Evolutionary conservation across 23 red algal genomes (phyloP), one percentile per base, ranked within the genome.

Genomic region (Gracilariopsis chorda): DNA sequence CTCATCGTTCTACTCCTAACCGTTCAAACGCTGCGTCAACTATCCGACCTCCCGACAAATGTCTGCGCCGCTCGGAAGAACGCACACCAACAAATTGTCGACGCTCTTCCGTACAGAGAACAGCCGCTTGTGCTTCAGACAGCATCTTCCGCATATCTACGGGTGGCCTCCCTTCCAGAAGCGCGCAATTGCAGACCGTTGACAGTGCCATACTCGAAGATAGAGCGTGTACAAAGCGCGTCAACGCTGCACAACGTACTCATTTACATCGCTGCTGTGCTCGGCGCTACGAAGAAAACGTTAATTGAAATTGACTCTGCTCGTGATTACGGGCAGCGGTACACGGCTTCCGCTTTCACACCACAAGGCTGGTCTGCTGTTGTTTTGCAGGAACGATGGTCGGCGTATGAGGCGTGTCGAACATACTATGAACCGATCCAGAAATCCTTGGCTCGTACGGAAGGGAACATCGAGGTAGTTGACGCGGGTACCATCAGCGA

Each of bases 281-380:
- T 52, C 2, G 72, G 72, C 21, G 43, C 72, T 16, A 78, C 72
- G 28, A 48, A 53, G 48, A 48, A 53, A 17, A 35, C 43, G 4
- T 53, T 78, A 10, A 53, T 78, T 2, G 72, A 78, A 78, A 78
- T 78, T 24, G 72, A 78, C 25, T 49, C 45, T 6, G 34, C 72
- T 48, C 34, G 48, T 42, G 72, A 27, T 1, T 9, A 52, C 20
- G 72, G 72, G 8, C 45, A 52, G 42, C 6, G 44, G 45, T 32
- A 24, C 30, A 43, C 43, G 32, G 72, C 39, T 2, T 4, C 16
- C 3, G 19, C 48, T 24, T 78, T 78, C 30, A 53, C 30, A 16
- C 23, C 34, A 29, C 2, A 52, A 20, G 48, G 48, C 29, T 78
- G 72, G 72, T 52, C 72, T 11, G 72, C 33, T 37, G 34, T 52